Base-by-base conservation (phyloP, 345 rosid species). In the Turritis glabra region DNA sequence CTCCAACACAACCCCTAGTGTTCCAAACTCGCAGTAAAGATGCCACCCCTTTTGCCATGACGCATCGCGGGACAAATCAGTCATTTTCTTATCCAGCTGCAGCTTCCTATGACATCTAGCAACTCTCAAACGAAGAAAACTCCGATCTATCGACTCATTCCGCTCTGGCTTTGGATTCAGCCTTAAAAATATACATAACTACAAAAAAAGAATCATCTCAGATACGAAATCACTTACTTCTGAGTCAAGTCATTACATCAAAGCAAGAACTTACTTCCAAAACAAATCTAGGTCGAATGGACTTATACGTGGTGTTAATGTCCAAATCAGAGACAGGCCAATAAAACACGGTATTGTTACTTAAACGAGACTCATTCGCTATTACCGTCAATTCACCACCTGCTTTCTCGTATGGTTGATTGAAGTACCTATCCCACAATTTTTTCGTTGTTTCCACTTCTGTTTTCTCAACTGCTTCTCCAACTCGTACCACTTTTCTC, bases 371-470 rank as follows among this genome's bases (percentile, higher is more conserved):
- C 25, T 79, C 80, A 22, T 76, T 50, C 11, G 79, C 75, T 63
- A 44, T 5, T 48, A 83, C 38, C 17, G 69, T 79, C 17, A 87
- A 44, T 32, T 77, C 80, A 15, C 90, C 91, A 33, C 98, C 97
- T 53, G 97, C 95, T 78, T 86, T 93, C 81, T 87, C 95, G 27
- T 87, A 89, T 2, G 96, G 95, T 69, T 88, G 93, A 75, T 89
- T 84, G 47, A 93, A 93, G 7, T 58, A 75, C 65, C 70, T 73
- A 54, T 89, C 87, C 98, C 94, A 91, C 5, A 87, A 60, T 52
- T 72, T 77, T 80, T 81, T 84, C 18, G 89, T 86, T 44, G 74
- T 84, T 60, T 88, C 85, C 8, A 82, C 78, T 50, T 87, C 88
- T 29, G 60, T 79, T 32, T 77, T 83, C 79, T 85, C 78, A 11